Conservation (phyloP, 306 rosid species). For the Casuarina glauca region DNA sequence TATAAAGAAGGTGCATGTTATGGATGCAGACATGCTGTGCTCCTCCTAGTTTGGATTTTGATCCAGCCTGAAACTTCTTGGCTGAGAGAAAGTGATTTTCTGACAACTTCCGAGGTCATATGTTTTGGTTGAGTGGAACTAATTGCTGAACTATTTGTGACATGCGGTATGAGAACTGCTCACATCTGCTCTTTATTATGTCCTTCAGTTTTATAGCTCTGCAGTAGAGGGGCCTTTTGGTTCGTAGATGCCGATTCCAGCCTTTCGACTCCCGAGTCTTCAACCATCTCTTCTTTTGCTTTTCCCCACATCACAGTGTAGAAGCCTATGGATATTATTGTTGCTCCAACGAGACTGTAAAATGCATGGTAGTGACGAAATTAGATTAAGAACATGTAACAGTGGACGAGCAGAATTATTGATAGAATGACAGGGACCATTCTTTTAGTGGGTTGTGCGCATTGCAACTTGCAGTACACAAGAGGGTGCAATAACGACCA, state of each 20-base stretch:
- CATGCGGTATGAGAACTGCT: constrained; percentile 8
- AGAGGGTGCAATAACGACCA: too few relatives aligned
- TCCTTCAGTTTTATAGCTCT: constrained; percentile 31
- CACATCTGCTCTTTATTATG: constrained; percentile 23
- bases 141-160: neutral
- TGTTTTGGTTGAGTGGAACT: neutral
- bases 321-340: constrained; percentile 72
- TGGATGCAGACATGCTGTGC: neutral
- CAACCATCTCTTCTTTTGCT: constrained; percentile 52
- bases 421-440: neutral
- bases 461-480: neutral
- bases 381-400: neutral
- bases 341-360: constrained; percentile 75
- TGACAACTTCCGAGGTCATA: neutral
- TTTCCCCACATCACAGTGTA: constrained; percentile 95
- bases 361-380: constrained; percentile 11
- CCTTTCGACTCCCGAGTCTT: constrained; percentile 29
- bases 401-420: constrained; percentile 4
- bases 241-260: constrained; percentile 40
- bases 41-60: too few relatives aligned
- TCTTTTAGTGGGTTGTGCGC: neutral
- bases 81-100: too few relatives aligned
- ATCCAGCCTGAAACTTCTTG: too few relatives aligned
- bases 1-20: neutral
- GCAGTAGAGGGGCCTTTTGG: constrained; percentile 61